phyloP scores from a whole-genome alignment of 2,329 filamentous ascomycete species.

The Sporothrix luriei region DNA sequence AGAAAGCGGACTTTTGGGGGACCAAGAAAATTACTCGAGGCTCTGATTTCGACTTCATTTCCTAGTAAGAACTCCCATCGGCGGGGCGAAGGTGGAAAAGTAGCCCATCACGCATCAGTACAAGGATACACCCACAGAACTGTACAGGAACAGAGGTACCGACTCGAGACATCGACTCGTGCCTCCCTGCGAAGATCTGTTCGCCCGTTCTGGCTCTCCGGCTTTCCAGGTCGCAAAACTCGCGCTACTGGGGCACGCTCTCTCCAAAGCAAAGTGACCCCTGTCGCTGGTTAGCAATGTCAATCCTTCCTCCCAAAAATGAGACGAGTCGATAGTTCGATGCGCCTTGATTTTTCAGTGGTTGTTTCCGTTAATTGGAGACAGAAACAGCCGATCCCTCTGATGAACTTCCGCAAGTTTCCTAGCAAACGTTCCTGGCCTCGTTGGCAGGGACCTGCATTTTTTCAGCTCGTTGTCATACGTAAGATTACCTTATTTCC shows the following conservation, averaged over 20 bases:
- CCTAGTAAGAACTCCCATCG: not conserved
- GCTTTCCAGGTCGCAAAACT: slow-evolving; percentile 19
- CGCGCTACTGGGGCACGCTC: slow-evolving; percentile 13
- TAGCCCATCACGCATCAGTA: slow-evolving; percentile 12
- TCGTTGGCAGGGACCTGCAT: no score
- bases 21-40: no score
- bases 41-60: slow-evolving; percentile 2
- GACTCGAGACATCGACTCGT: slow-evolving; percentile 3
- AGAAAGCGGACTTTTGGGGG: not conserved
- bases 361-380: slow-evolving; percentile 1
- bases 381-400: slow-evolving; percentile 18
- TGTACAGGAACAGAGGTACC: not conserved
- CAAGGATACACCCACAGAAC: not conserved
- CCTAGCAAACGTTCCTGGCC: not conserved
- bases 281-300: slow-evolving; percentile 22
- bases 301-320: slow-evolving; percentile 24
- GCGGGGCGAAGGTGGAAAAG: not conserved
- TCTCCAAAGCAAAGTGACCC: slow-evolving; percentile 5
- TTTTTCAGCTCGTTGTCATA: slow-evolving; percentile 16
- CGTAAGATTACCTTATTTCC: slow-evolving; percentile 23
- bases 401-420: not conserved
- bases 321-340: slow-evolving; percentile 31
- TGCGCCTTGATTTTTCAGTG: not conserved
- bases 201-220: not conserved
- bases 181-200: not conserved